A percentile compares a stretch with the other conserved stretches of the same genome.
Evolutionary conservation across 495 filamentous ascomycete genomes (phyloP).

Genomic region (Apodospora peruviana): DNA sequence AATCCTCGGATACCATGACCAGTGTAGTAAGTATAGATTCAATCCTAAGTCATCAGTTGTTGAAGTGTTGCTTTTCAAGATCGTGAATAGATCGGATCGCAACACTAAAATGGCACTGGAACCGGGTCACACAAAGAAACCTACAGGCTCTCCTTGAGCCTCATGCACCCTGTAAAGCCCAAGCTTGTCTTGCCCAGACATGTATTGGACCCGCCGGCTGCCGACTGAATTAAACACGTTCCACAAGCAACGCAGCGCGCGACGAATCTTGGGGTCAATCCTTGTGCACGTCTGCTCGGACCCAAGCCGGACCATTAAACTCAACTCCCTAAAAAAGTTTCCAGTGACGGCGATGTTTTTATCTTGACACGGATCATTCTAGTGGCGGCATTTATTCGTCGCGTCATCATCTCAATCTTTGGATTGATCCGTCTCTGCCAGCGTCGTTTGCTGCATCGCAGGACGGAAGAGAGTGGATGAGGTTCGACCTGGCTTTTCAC

Average conservation of each 20-base stretch:
- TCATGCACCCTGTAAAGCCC: slow-evolving; percentile 13
- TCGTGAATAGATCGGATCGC: too few relatives aligned
- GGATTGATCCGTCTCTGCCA: not conserved
- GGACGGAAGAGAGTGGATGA: slow-evolving; percentile 22
- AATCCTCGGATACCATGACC: too few relatives aligned
- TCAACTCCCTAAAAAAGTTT: slow-evolving; percentile 5
- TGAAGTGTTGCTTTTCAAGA: too few relatives aligned
- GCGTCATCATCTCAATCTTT: not conserved
- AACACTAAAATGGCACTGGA: not conserved
- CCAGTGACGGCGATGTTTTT: not conserved
- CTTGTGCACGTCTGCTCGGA: slow-evolving; percentile 5
- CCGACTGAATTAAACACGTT: slow-evolving; percentile 26
- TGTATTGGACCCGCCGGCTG: not conserved
- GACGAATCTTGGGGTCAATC: slow-evolving; percentile 8
- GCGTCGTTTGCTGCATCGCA: too few relatives aligned
- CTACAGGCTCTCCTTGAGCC: slow-evolving; percentile 5
- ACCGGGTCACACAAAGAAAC: not conserved
- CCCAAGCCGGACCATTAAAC: slow-evolving; percentile 2
- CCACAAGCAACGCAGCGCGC: slow-evolving; percentile 18
- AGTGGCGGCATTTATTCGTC: not conserved
- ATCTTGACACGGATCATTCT: not conserved
- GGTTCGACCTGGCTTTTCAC: slow-evolving; percentile 13
- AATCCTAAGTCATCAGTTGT: not conserved
- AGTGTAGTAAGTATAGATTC: not conserved
- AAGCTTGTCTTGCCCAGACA: slow-evolving; percentile 1